Conservation (phyloP, 805 yeast species). For the Yamadazyma sp. region DNA sequence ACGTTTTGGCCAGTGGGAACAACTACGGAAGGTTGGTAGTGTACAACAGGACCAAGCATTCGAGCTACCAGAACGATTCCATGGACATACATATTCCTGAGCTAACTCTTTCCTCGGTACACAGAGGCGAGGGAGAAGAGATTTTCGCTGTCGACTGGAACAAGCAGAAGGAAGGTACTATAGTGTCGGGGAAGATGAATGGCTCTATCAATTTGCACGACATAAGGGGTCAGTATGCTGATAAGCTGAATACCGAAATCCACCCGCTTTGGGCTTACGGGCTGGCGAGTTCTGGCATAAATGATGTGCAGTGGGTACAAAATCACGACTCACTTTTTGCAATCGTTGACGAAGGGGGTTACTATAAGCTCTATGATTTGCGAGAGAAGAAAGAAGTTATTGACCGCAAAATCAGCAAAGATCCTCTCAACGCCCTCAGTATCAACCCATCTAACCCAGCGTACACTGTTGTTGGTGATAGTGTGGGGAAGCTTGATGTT, state of each 20-base stretch:
- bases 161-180: constrained; percentile 52
- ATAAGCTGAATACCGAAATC: constrained; percentile 9
- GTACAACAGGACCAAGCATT: constrained; percentile 82
- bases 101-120: constrained; percentile 41
- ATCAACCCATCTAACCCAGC: constrained; percentile 58
- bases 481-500: constrained; percentile 51
- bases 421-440: constrained; percentile 56
- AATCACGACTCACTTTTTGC: constrained; percentile 61
- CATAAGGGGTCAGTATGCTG: constrained; percentile 41
- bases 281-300: constrained; percentile 46
- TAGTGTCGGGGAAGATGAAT: constrained; percentile 61
- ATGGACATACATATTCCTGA: constrained; percentile 48
- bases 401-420: constrained; percentile 14
- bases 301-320: constrained; percentile 71
- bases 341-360: constrained; percentile 65
- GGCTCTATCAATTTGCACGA: constrained; percentile 72
- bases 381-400: constrained; percentile 28
- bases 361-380: constrained; percentile 52
- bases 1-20: constrained; percentile 70
- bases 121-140: constrained; percentile 40
- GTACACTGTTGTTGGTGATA: constrained; percentile 67
- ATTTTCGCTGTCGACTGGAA: constrained; percentile 81
- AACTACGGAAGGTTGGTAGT: constrained; percentile 64
- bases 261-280: not conserved
- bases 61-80: constrained; percentile 30